phyloP scores from a whole-genome alignment of 2,329 filamentous ascomycete genomes.

The Gnomoniopsis smithogilvyi region DNA sequence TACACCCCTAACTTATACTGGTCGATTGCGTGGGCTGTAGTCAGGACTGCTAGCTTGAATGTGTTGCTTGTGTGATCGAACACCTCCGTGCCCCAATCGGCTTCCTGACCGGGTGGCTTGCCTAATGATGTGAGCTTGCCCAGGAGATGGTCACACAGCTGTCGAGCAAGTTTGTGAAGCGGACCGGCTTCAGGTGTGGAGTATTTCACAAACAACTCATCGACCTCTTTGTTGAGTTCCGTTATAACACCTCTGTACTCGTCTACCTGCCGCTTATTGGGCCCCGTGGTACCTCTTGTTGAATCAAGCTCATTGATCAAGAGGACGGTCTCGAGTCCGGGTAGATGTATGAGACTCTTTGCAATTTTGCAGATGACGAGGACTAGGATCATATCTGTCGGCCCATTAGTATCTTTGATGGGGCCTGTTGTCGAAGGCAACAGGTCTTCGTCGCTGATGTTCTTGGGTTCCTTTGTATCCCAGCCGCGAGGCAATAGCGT shows the following conservation, averaged over 20 bases:
- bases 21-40: slow-evolving; percentile 44
- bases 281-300: slow-evolving; percentile 23
- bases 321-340: slow-evolving; percentile 47
- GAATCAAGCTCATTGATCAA: slow-evolving; percentile 39
- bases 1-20: slow-evolving; percentile 40
- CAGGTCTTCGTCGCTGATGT: slow-evolving; percentile 58
- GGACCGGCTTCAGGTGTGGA: slow-evolving; percentile 50
- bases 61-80: slow-evolving; percentile 48
- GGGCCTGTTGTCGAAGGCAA: slow-evolving; percentile 50
- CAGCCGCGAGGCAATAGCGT: slow-evolving; percentile 49
- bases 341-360: slow-evolving; percentile 45
- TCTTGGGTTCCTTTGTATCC: slow-evolving; percentile 54
- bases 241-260: slow-evolving; percentile 40
- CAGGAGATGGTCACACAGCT: slow-evolving; percentile 44
- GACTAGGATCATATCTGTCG: slow-evolving; percentile 60
- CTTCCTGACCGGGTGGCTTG: slow-evolving; percentile 42
- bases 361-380: slow-evolving; percentile 49
- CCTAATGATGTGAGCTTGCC: slow-evolving; percentile 48
- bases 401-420: slow-evolving; percentile 49
- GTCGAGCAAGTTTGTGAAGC: slow-evolving; percentile 48
- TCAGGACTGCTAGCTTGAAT: slow-evolving; percentile 51
- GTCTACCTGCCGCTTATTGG: slow-evolving; percentile 32
- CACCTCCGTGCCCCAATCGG: slow-evolving; percentile 49
- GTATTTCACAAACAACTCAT: slow-evolving; percentile 45
- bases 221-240: slow-evolving; percentile 39